Evolutionary conservation across 164 flowering plant species (phyloP).

Genomic region (Cinnamomum micranthum): DNA sequence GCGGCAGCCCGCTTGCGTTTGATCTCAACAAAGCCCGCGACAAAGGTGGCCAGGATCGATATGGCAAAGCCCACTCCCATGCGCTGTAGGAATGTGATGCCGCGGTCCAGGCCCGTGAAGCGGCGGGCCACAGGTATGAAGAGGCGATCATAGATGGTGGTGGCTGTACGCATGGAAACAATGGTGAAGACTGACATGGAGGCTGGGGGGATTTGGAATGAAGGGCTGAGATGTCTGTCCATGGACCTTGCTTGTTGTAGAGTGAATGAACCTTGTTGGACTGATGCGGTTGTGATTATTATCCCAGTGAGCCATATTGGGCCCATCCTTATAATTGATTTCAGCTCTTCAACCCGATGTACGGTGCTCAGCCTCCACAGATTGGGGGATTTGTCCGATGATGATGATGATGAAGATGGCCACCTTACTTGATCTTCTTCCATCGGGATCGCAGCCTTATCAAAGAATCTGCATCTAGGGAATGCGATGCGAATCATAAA

Average conservation of each 20-base stretch:
- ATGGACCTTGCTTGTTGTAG: conserved; percentile 45
- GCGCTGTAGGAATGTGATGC: conserved; percentile 64
- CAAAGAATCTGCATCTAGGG: conserved; percentile 44
- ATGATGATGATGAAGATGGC: background rate
- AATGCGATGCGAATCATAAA: background rate
- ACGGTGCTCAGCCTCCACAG: conserved; percentile 46
- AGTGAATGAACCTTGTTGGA: conserved; percentile 26
- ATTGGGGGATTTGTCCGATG: conserved; percentile 26
- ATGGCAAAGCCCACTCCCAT: conserved; percentile 75
- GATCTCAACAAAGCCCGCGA: conserved; percentile 64
- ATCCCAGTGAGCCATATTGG: conserved; percentile 51
- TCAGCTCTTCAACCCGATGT: conserved; percentile 44
- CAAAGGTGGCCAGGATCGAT: conserved; percentile 55
- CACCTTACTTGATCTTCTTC: conserved; percentile 35
- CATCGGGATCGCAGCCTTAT: conserved; percentile 72
- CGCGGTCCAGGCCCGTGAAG: conserved; percentile 70
- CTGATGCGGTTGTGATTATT: conserved; percentile 15
- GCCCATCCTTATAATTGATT: conserved; percentile 36
- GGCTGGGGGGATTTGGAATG: conserved; percentile 52
- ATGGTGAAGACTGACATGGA: conserved; percentile 74
- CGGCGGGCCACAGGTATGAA: conserved; percentile 46
- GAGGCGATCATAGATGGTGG: conserved; percentile 61
- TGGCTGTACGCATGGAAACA: conserved; percentile 54
- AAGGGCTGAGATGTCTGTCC: conserved; percentile 43
- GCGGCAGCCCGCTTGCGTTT: conserved; percentile 51